Evolutionary conservation across 78 protist species (phyloP).

Genomic region (Tieghemostelium lacteum): DNA sequence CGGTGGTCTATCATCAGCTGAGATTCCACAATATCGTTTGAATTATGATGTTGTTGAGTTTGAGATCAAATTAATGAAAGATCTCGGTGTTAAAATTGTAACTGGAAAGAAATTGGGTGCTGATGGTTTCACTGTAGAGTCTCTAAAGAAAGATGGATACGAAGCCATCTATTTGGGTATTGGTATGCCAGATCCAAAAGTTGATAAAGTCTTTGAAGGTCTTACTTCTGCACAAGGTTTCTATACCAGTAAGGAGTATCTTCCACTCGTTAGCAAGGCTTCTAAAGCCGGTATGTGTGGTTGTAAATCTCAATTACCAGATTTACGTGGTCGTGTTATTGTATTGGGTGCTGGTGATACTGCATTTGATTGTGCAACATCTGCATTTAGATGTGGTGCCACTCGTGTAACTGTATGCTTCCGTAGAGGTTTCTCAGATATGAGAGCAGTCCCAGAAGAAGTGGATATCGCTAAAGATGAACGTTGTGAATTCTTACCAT

Average conservation of each 20-base stretch:
- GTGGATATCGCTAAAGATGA: constrained; percentile 89
- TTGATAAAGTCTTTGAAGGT: constrained; percentile 61
- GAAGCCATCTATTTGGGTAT: constrained; percentile 94
- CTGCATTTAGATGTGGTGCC: constrained; percentile 97
- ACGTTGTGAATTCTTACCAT: constrained; percentile 92
- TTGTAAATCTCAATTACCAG: constrained; percentile 81
- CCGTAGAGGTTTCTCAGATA: constrained; percentile 91
- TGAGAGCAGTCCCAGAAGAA: constrained; percentile 95
- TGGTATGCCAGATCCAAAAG: constrained; percentile 90
- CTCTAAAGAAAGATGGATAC: constrained; percentile 85
- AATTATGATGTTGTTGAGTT: constrained; percentile 92
- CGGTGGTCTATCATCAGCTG: constrained; percentile 95
- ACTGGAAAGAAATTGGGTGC: constrained; percentile 79
- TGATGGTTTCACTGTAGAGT: constrained; percentile 82
- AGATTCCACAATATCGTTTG: constrained; percentile 96
- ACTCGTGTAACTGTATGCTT: constrained; percentile 89
- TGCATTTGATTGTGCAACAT: constrained; percentile 97
- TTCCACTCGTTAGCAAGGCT: constrained; percentile 87
- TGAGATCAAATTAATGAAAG: constrained; percentile 92
- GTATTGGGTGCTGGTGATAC: constrained; percentile 99
- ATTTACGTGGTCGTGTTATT: constrained; percentile 91
- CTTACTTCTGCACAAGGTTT: constrained; percentile 83
- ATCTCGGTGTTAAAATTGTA: constrained; percentile 94
- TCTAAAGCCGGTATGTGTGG: constrained; percentile 95
- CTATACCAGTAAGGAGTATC: constrained; percentile 90